These are phyloP conservation scores for Prunus salicina DNA, from an alignment of 306 rosid species.

Conservation along the genomic window DNA sequence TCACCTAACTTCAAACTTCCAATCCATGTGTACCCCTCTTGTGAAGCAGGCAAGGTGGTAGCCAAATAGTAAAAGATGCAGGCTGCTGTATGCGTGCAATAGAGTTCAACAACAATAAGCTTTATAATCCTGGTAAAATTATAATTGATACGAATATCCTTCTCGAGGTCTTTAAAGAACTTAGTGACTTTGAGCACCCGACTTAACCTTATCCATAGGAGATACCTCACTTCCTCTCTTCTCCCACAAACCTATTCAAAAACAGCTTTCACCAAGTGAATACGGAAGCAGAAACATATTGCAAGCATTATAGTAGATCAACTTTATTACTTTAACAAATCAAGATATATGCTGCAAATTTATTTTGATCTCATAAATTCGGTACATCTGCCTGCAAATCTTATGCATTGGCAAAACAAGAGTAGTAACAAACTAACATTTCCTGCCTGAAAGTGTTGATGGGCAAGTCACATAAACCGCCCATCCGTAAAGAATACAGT, in stretches of 20 bases:
- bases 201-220: conserved; percentile 79
- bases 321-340: neutral
- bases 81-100: conserved; percentile 97
- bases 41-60: conserved; percentile 72
- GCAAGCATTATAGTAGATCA: conserved; percentile 3
- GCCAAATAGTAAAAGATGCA: conserved; percentile 97
- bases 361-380: neutral
- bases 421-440: neutral
- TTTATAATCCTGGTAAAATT: conserved; percentile 71
- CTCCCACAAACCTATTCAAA: conserved; percentile 65
- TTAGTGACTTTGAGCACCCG: conserved; percentile 60
- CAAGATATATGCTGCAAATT: neutral
- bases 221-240: conserved; percentile 79
- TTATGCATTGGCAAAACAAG: neutral
- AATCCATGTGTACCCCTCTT: conserved; percentile 97
- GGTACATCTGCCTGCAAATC: neutral
- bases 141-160: conserved; percentile 87
- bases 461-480: neutral
- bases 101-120: conserved; percentile 86
- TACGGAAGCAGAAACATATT: conserved; percentile 18
- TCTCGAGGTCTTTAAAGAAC: conserved; percentile 65
- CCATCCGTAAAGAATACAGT: too few relatives aligned
- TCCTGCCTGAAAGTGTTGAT: neutral
- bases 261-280: conserved; percentile 12
- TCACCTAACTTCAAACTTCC: conserved; percentile 88